Evolutionary conservation across 352 stramenopile species (phyloP).

Genomic region (Pythium vanterpoolii): DNA sequence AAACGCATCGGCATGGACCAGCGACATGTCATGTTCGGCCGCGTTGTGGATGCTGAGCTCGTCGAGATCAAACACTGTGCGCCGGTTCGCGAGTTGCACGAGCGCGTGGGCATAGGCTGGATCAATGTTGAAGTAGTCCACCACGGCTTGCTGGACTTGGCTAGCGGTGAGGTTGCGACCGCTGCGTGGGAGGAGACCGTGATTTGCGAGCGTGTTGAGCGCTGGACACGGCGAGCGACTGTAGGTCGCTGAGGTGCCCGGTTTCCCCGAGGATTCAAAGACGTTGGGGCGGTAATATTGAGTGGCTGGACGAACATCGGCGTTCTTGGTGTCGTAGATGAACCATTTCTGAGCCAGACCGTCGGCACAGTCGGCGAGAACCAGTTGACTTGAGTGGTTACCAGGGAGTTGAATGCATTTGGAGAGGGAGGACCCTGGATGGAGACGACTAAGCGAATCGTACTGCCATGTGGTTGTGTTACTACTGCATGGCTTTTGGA

Average conservation of each 20-base stretch:
- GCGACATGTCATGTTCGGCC: constrained; percentile 48
- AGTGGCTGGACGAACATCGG: neutral
- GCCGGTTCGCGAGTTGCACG: neutral
- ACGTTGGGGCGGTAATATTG: constrained; percentile 22
- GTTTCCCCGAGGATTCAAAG: constrained; percentile 25
- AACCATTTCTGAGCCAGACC: constrained; percentile 8
- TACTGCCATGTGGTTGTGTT: constrained; percentile 3
- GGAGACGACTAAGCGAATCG: constrained; percentile 16
- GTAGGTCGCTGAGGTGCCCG: constrained; percentile 24
- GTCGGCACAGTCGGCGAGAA: constrained; percentile 11
- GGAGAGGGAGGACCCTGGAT: neutral
- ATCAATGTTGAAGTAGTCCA: constrained; percentile 35
- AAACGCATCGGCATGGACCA: constrained; percentile 38
- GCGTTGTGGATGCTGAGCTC: constrained; percentile 32
- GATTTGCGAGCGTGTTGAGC: constrained; percentile 49
- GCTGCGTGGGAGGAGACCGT: constrained; percentile 38
- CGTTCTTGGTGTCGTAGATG: constrained; percentile 9
- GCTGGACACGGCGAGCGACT: constrained; percentile 39
- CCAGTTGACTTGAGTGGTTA: neutral
- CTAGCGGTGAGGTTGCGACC: constrained; percentile 28
- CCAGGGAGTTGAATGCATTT: neutral
- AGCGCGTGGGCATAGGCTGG: neutral
- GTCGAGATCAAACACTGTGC: constrained; percentile 26
- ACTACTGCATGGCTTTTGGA: constrained; percentile 1
- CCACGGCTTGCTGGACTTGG: constrained; percentile 27